A percentile compares a stretch with the other conserved stretches of the same genome.
Evolutionary conservation across 306 rosid species (phyloP).

Genomic region (Rosa lucieae): DNA sequence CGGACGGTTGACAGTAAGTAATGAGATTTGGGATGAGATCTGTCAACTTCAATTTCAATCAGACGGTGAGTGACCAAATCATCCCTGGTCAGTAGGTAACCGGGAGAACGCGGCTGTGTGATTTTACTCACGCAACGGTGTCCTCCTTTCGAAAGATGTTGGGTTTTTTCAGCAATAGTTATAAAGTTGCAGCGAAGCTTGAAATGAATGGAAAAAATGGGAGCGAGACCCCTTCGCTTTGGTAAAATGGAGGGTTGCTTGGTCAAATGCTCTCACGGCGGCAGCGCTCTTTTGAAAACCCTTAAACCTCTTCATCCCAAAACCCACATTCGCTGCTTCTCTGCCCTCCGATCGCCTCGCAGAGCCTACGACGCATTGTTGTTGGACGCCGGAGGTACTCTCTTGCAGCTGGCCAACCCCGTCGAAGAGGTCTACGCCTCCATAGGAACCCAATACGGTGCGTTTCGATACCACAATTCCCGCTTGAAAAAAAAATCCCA

Average conservation of each 20-base stretch:
- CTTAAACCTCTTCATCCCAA: conserved; percentile 32
- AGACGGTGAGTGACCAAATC: no score
- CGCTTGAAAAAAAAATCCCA: not conserved
- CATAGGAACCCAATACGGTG: conserved; percentile 76
- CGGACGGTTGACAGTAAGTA: no score
- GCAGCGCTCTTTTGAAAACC: conserved; percentile 36
- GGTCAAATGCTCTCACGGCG: conserved; percentile 46
- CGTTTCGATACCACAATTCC: not conserved
- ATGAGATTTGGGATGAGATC: no score
- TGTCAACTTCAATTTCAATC: no score
- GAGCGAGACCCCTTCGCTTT: not conserved
- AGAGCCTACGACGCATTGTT: conserved; percentile 71
- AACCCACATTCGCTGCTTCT: conserved; percentile 30
- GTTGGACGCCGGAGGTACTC: conserved; percentile 97
- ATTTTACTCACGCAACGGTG: no score
- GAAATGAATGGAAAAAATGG: not conserved
- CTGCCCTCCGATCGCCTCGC: conserved; percentile 24
- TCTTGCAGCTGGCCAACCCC: conserved; percentile 75
- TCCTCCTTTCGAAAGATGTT: not conserved
- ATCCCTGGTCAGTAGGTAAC: no score
- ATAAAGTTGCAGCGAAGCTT: not conserved
- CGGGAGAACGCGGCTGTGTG: no score
- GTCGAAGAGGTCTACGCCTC: conserved; percentile 72
- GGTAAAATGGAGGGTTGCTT: conserved; percentile 42
- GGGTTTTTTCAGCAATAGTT: not conserved